These are phyloP conservation scores for Trichoderma asperellum DNA, from an alignment of 2,329 filamentous ascomycete genomes.

Conservation along the genomic window DNA sequence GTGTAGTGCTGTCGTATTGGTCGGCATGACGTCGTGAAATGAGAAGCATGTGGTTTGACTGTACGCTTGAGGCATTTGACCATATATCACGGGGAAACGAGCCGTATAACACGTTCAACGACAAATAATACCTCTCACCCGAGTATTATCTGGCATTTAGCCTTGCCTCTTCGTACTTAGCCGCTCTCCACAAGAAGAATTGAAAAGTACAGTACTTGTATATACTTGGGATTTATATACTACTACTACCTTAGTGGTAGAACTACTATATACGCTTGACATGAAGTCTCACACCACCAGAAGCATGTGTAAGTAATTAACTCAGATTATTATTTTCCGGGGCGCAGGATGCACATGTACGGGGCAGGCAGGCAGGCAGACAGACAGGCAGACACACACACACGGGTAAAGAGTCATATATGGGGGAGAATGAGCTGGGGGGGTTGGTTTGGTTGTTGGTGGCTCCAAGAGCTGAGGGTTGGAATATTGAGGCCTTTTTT, in stretches of 20 bases:
- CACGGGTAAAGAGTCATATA: conserved; percentile 16
- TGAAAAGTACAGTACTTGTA: neutral
- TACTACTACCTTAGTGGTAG: neutral
- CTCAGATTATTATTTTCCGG: conserved; percentile 14
- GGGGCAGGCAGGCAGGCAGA: neutral
- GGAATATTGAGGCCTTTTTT: neutral
- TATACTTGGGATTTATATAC: neutral
- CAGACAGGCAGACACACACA: conserved; percentile 1
- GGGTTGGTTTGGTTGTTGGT: neutral
- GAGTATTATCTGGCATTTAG: neutral
- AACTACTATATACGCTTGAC: neutral
- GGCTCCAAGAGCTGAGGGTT: neutral
- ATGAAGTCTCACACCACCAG: neutral
- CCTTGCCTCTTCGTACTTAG: neutral
- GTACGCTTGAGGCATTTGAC: neutral
- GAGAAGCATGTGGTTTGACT: no score
- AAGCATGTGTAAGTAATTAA: neutral
- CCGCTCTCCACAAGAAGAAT: neutral
- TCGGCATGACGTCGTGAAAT: neutral
- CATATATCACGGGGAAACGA: neutral
- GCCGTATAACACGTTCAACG: neutral
- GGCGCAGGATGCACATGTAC: conserved; percentile 24
- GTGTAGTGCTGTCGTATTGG: neutral
- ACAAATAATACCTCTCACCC: neutral
- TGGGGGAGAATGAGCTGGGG: neutral